Evolutionary conservation across 148 eudicot genomes (phyloP), one percentile per base, ranked within the genome.

Genomic region (Euryodendron excelsum): DNA sequence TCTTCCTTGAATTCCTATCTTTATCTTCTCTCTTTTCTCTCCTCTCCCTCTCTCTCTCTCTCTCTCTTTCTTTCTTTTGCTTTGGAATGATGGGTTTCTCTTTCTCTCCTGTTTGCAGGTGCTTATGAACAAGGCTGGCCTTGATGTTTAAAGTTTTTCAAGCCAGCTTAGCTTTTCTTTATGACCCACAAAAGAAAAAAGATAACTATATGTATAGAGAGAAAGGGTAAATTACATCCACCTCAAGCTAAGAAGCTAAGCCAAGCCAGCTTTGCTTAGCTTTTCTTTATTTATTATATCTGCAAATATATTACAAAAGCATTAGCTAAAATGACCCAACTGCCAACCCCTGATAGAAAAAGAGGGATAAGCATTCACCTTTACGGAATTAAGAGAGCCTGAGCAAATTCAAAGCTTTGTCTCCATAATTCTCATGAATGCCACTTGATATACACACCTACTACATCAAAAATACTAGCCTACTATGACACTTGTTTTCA

Each of bases 41-140:
- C 52, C 52, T 31, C 34, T 55, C 18, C 59, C 18, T 58, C 47
- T 33, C 37, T 45, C 31, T 31, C 75, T 53, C 39, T 45, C 59
- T 67, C 59, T 70, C 33, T 45, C 30, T 25, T 34, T 45, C 59
- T 75, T 21, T 15, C 76, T 75, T 59, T 72, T 53, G 62, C 77
- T 73, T 18, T 73, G 64, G 30, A 34, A 66, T 36, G 70, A 66
- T 66, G 70, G 11, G 31, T 50, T 53, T 71, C 47, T 48, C 52
- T 82, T 18, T 78, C 39, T 78, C 21, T 27, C 9, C 65, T 48
- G 68, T 78, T 77, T 64, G 79, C 70, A 66, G 75, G 70, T 56
- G 78, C 77, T 77, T 50, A 58, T 69, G 78, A 41, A 50, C 73
- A 74, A 80, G 69, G 56, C 39, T 30, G 60, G 75, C 61, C 58